Evolutionary conservation across 805 yeast species (phyloP).

Genomic region (Metschnikowia lachancei): DNA sequence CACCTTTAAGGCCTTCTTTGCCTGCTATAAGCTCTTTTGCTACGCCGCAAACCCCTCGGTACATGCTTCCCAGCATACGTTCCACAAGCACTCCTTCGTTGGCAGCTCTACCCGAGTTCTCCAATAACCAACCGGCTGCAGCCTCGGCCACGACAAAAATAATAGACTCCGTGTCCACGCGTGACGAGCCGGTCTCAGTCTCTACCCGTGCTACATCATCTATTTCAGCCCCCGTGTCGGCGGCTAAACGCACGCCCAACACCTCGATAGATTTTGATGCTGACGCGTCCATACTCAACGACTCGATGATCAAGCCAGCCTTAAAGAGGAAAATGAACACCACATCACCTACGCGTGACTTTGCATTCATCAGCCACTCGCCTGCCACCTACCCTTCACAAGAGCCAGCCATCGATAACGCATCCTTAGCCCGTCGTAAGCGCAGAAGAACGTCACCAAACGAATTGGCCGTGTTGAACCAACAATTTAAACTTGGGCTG

Average conservation of each 20-base stretch:
- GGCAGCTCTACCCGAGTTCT: slow-evolving; percentile 1
- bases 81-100: slow-evolving; percentile 10
- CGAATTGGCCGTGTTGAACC: slow-evolving; percentile 77
- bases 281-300: slow-evolving; percentile 10
- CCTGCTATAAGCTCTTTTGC: slow-evolving; percentile 28
- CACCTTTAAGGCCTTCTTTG: slow-evolving; percentile 22
- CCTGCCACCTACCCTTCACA: slow-evolving; percentile 82
- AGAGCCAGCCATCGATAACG: slow-evolving; percentile 83
- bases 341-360: slow-evolving; percentile 28
- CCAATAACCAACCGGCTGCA: background rate
- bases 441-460: slow-evolving; percentile 92
- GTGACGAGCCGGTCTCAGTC: background rate
- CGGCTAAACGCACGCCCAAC: background rate
- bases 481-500: slow-evolving; percentile 70
- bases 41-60: slow-evolving; percentile 21
- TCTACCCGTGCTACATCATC: background rate
- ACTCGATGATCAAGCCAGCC: slow-evolving; percentile 15
- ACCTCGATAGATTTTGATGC: slow-evolving; percentile 15
- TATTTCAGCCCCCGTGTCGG: too few relatives aligned
- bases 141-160: background rate
- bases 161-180: background rate
- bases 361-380: slow-evolving; percentile 92
- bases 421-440: slow-evolving; percentile 89
- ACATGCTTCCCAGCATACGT: slow-evolving; percentile 8
- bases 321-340: slow-evolving; percentile 27